Conservation (phyloP, 495 filamentous ascomycete genomes). For the Penicillium lagena region DNA sequence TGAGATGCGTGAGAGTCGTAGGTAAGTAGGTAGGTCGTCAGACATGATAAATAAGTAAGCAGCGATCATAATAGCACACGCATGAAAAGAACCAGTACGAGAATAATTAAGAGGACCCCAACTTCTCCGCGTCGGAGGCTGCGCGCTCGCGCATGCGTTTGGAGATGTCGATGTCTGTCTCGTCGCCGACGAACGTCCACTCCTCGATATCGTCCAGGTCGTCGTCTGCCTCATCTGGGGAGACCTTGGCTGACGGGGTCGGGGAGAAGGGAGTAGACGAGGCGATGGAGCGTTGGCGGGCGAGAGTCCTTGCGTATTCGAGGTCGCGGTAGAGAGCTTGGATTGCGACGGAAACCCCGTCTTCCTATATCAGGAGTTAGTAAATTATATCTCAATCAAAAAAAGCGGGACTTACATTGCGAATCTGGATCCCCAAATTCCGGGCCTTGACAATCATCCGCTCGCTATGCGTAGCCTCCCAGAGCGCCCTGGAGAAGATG, state of each 20-base stretch:
- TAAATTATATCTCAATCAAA: not conserved
- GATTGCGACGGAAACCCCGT: slow-evolving; percentile 82
- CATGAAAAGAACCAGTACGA: not conserved
- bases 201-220: slow-evolving; percentile 49
- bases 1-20: slow-evolving; percentile 1
- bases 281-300: slow-evolving; percentile 51
- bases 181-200: slow-evolving; percentile 72
- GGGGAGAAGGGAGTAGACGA: slow-evolving; percentile 38
- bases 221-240: slow-evolving; percentile 32
- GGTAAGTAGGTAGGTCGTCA: no score
- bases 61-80: slow-evolving; percentile 6
- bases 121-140: slow-evolving; percentile 19
- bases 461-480: slow-evolving; percentile 82
- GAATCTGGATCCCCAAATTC: slow-evolving; percentile 77
- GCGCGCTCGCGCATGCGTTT: slow-evolving; percentile 32
- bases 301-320: slow-evolving; percentile 87
- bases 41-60: not conserved
- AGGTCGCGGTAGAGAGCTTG: slow-evolving; percentile 92
- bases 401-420: slow-evolving; percentile 53
- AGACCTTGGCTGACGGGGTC: slow-evolving; percentile 26
- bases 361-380: slow-evolving; percentile 51
- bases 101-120: not conserved
- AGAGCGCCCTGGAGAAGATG: slow-evolving; percentile 77
- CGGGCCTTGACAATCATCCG: slow-evolving; percentile 84
- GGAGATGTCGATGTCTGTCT: slow-evolving; percentile 50